phyloP scores from a whole-genome alignment of 768 basidiomycete species.

The Rhodocollybia butyracea region DNA sequence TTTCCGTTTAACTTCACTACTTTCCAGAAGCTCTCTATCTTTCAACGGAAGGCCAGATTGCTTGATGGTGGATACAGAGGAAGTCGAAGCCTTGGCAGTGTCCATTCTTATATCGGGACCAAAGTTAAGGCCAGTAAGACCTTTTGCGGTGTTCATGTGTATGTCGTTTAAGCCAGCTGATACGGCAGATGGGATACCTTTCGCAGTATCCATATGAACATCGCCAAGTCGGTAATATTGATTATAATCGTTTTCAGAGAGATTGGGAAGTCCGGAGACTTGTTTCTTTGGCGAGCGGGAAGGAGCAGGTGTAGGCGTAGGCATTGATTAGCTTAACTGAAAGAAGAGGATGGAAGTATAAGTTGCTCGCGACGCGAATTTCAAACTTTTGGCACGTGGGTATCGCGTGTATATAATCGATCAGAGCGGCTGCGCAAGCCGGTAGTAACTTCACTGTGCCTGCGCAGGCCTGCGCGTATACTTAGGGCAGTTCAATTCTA shows the following conservation, averaged over 20 bases:
- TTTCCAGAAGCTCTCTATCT: conserved; percentile 85
- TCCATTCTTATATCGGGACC: conserved; percentile 67
- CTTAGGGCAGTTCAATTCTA: too few relatives aligned
- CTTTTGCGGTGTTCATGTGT: conserved; percentile 65
- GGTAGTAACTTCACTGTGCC: too few relatives aligned
- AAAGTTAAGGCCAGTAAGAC: conserved; percentile 39
- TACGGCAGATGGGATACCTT: conserved; percentile 45
- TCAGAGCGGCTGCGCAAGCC: too few relatives aligned
- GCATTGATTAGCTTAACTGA: too few relatives aligned
- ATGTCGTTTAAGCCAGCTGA: conserved; percentile 36
- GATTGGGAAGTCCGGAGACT: conserved; percentile 5
- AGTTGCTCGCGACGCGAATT: too few relatives aligned
- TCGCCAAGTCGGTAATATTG: conserved; percentile 35
- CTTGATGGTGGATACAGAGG: conserved; percentile 43
- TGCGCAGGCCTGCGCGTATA: too few relatives aligned
- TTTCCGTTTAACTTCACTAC: conserved; percentile 87
- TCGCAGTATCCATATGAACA: conserved; percentile 77
- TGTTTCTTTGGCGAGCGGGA: conserved; percentile 6
- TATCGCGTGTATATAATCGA: too few relatives aligned
- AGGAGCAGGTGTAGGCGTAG: too few relatives aligned
- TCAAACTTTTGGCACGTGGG: too few relatives aligned
- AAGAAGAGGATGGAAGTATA: too few relatives aligned
- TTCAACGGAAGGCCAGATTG: conserved; percentile 63
- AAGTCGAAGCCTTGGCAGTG: conserved; percentile 48
- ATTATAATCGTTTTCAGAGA: neutral